Evolutionary conservation across 2,329 filamentous ascomycete species (phyloP).

Genomic region (Hypoxylon sp.): DNA sequence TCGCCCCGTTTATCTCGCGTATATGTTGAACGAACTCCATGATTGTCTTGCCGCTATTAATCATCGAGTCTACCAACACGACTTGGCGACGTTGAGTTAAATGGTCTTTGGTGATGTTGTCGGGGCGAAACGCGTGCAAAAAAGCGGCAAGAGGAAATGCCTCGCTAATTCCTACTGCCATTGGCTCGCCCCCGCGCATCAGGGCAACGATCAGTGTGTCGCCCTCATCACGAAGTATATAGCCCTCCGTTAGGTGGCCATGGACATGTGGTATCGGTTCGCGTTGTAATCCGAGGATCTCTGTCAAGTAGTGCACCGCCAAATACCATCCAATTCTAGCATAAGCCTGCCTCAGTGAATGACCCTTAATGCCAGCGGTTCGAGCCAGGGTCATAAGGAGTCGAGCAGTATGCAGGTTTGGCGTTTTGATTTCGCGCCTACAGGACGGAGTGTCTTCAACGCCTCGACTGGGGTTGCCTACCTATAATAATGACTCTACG

Average conservation of each 20-base stretch:
- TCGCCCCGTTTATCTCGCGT: constrained; percentile 52
- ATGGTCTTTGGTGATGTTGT: constrained; percentile 59
- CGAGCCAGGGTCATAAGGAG: constrained; percentile 67
- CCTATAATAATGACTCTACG: constrained; percentile 42
- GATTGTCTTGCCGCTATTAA: constrained; percentile 67
- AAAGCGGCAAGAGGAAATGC: constrained; percentile 60
- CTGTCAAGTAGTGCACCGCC: constrained; percentile 60
- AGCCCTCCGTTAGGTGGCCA: constrained; percentile 58
- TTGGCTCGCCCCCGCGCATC: constrained; percentile 73
- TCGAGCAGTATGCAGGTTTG: background rate
- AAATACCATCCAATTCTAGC: constrained; percentile 64
- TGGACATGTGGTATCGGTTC: constrained; percentile 65
- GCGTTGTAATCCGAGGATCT: constrained; percentile 63
- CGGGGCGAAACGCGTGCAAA: constrained; percentile 44
- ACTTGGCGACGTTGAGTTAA: constrained; percentile 57
- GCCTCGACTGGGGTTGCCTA: background rate
- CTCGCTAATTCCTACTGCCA: constrained; percentile 69
- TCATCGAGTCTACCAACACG: constrained; percentile 70
- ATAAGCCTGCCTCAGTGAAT: constrained; percentile 63
- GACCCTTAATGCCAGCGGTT: constrained; percentile 61
- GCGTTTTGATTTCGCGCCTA: background rate
- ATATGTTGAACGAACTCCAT: constrained; percentile 62
- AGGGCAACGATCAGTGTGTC: constrained; percentile 67
- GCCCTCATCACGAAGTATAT: constrained; percentile 61
- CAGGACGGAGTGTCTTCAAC: background rate